A percentile compares a stretch with the other conserved stretches of the same genome.
Evolutionary conservation across 306 rosid genomes (phyloP).

Genomic region (Corylus avellana): DNA sequence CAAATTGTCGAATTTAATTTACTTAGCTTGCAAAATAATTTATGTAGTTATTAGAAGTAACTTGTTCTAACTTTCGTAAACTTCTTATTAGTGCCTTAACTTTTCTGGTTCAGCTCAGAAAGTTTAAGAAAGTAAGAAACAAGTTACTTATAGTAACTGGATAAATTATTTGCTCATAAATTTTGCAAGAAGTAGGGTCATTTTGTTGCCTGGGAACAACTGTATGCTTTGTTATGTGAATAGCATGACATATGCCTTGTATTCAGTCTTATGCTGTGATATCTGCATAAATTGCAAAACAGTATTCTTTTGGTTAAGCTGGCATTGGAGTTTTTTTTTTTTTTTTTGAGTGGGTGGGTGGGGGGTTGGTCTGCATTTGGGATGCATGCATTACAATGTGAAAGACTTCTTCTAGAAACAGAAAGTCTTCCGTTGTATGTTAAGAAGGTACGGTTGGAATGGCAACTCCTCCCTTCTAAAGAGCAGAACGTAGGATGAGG

Average conservation of each 20-base stretch:
- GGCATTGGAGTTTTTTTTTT: neutral
- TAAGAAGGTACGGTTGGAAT: neutral
- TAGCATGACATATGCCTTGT: neutral
- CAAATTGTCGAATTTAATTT: neutral
- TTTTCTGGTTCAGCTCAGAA: neutral
- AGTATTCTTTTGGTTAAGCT: conserved; percentile 1
- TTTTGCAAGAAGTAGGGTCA: neutral
- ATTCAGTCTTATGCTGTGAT: neutral
- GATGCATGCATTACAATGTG: neutral
- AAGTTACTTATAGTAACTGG: too few relatives aligned
- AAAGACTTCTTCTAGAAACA: conserved; percentile 3
- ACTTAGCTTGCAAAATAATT: neutral
- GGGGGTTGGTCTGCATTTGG: neutral
- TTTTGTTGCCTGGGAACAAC: neutral
- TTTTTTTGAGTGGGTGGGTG: neutral
- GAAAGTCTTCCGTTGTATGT: neutral
- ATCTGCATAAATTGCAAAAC: conserved; percentile 14
- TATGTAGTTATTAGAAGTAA: neutral
- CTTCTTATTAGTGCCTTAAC: too few relatives aligned
- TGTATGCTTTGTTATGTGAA: neutral
- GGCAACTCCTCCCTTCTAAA: neutral
- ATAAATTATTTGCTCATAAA: too few relatives aligned
- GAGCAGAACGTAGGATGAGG: neutral
- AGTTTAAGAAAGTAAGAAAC: neutral
- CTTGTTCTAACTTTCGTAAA: neutral